Conservation (phyloP, 805 yeast species). For the Clavispora santaluciae region DNA sequence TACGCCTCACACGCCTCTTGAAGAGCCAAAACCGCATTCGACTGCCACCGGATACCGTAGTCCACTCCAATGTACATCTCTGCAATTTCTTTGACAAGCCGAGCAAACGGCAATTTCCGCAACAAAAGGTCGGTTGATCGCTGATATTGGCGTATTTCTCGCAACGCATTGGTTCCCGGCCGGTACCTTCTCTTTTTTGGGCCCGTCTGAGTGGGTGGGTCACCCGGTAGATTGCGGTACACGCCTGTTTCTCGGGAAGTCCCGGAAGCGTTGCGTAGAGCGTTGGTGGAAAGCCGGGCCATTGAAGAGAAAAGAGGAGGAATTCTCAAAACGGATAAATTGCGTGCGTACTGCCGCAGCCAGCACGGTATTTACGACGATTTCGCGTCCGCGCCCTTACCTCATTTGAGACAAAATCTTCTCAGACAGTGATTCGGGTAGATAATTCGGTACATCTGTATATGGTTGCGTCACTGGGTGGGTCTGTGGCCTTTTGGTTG, state of each 20-base stretch:
- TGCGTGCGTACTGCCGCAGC: conserved; percentile 5
- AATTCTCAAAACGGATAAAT: conserved; percentile 5
- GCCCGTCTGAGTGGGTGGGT: conserved; percentile 33
- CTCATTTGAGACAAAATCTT: too few species aligned
- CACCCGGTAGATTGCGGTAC: conserved; percentile 51
- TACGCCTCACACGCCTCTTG: conserved; percentile 84
- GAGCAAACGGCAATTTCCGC: conserved; percentile 71
- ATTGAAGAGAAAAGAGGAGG: not conserved
- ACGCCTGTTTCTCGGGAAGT: conserved; percentile 28
- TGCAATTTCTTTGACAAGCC: conserved; percentile 71
- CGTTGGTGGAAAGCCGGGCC: conserved; percentile 14
- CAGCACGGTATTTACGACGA: conserved; percentile 6
- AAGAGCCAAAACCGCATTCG: conserved; percentile 68
- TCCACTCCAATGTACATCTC: conserved; percentile 51
- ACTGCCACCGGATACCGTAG: conserved; percentile 70
- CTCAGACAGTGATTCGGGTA: too few species aligned
- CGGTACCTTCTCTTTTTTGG: conserved; percentile 41
- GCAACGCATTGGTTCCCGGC: conserved; percentile 63
- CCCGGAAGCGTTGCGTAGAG: conserved; percentile 2
- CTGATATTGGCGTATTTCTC: conserved; percentile 67
- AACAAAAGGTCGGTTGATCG: conserved; percentile 62
- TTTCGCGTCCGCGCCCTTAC: not conserved
- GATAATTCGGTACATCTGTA: too few species aligned
- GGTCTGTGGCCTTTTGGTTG: too few species aligned
- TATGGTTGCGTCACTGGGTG: too few species aligned